Conservation (phyloP, 139 green algal species). For the Medakamo hakoo region DNA sequence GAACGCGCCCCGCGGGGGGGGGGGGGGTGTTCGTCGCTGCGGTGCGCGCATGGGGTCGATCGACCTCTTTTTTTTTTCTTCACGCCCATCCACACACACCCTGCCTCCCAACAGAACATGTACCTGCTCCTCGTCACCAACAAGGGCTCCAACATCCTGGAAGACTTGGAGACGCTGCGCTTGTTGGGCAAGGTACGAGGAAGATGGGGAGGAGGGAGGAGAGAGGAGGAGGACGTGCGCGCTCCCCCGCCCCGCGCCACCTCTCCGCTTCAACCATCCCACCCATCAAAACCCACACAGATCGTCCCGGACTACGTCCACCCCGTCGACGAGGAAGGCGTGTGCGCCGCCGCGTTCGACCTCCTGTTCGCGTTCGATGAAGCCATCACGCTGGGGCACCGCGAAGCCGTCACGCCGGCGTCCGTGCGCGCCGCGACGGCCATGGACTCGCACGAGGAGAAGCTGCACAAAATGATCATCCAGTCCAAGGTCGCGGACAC, state of each 20-base stretch:
- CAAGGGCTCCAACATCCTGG: constrained; percentile 95
- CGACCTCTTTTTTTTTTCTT: no score
- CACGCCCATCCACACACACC: not conserved
- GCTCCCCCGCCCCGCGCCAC: no score
- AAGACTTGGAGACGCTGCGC: constrained; percentile 95
- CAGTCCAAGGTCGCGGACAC: constrained; percentile 74
- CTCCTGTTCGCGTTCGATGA: constrained; percentile 99
- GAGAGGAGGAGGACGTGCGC: not conserved
- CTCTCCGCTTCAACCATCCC: no score
- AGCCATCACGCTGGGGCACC: constrained; percentile 85
- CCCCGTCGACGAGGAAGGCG: not conserved
- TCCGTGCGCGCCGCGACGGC: constrained; percentile 89
- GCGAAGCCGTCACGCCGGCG: constrained; percentile 35
- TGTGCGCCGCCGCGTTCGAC: constrained; percentile 66
- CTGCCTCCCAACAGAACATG: constrained; percentile 42
- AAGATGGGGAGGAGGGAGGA: not conserved
- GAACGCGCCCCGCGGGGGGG: no score
- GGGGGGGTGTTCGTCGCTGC: not conserved
- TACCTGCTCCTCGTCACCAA: constrained; percentile 98
- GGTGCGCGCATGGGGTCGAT: not conserved
- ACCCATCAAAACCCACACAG: not conserved
- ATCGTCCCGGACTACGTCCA: not conserved
- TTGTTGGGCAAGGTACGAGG: constrained; percentile 78
- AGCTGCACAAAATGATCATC: constrained; percentile 99
- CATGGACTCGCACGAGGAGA: constrained; percentile 98